These are phyloP conservation scores for Hypoxylon sp. DNA, from an alignment of 2,329 filamentous ascomycete species.

Conservation along the genomic window DNA sequence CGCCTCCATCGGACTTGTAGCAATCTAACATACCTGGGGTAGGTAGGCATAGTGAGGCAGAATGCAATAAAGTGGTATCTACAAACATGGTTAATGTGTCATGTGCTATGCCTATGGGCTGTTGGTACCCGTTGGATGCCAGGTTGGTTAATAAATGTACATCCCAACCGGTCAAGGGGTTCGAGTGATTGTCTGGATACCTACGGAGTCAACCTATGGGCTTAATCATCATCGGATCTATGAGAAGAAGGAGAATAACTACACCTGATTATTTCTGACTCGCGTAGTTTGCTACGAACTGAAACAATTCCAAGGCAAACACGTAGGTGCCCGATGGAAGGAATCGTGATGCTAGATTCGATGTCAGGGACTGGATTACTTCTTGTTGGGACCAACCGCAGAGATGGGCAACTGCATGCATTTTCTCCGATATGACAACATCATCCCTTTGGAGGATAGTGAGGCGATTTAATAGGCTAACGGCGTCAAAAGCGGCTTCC, in stretches of 20 bases:
- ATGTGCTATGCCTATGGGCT: neutral
- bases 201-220: too few species aligned
- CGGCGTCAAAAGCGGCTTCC: neutral
- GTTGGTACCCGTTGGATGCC: neutral
- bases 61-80: neutral
- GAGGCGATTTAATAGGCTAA: conserved; percentile 13
- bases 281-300: conserved; percentile 29
- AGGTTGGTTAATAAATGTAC: neutral
- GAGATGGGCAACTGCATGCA: conserved; percentile 27
- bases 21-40: too few species aligned
- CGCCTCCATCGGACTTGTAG: conserved; percentile 16
- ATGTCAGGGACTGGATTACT: conserved; percentile 8
- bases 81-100: neutral
- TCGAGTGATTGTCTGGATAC: too few species aligned
- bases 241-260: neutral
- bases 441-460: conserved; percentile 9
- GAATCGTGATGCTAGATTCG: conserved; percentile 7
- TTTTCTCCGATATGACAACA: conserved; percentile 35
- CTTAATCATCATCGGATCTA: neutral
- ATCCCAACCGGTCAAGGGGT: too few species aligned
- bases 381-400: conserved; percentile 18
- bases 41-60: neutral
- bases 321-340: conserved; percentile 25
- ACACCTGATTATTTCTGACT: too few species aligned
- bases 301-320: conserved; percentile 27